Base-by-base conservation (phyloP, 257 asterid species). In the Solanum bulbocastanum region DNA sequence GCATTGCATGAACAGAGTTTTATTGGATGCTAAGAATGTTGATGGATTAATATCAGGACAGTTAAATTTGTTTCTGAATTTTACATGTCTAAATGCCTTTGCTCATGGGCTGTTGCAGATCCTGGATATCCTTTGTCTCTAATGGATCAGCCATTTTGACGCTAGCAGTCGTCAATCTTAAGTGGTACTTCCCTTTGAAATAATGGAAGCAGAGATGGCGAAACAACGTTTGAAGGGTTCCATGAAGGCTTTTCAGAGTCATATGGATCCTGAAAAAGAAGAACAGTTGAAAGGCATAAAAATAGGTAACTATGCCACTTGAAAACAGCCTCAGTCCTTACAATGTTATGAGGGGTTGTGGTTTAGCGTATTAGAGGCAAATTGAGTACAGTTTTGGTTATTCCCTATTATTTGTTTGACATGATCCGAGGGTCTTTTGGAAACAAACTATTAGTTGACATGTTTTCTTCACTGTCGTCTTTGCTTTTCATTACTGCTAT, bases 251-350 rank as follows among this genome's bases (percentile, higher is more conserved):
- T 89, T 94, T 8, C 32, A 85, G 75, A 90, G 87, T 83, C 97
- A 95, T 90, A 89, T 95, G 39, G 94, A 95, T 91, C 93, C 96
- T 12, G 93, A 91, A 44, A 93, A 90, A 25, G 99, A 96, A 81
- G 97, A 93, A 56, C 94, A 92, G 16, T 88, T 94, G 86, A 95
- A 88, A 91, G 58, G 90, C 91, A 86, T 88, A 88, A 94, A 94
- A 92, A 90, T 78, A 91, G 99, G 99, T 95, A 94, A 89, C 27
- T 39, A 11, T 83, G 62, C 83, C 20, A 32, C 86, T 86, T 52
- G 84, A 87, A 69, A 71, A 73, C 87, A 32, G 68, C 65, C 66
- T 84, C 87, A 40, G 39, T 82, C 84, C 71, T 90, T 88, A 37
- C 72, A 83, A 27, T 88, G 44, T 87, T 79, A 88, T 86, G 68